Evolutionary conservation across 495 filamentous ascomycete genomes (phyloP).

Genomic region (Ascobolus immersus): DNA sequence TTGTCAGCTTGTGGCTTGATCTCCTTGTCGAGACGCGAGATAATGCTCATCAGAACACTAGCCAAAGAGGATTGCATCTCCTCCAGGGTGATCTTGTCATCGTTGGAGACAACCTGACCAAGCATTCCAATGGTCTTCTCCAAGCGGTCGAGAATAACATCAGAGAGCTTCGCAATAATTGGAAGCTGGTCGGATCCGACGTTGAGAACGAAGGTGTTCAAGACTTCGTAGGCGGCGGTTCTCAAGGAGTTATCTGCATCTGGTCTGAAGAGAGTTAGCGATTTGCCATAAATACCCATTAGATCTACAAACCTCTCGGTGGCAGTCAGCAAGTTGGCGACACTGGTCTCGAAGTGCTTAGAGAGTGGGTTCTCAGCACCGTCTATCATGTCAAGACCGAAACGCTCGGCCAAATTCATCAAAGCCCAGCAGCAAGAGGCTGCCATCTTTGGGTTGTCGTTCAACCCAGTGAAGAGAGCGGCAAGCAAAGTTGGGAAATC

Average conservation of each 20-base stretch:
- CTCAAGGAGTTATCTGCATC: conserved; percentile 82
- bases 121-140: conserved; percentile 81
- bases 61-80: conserved; percentile 93
- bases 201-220: conserved; percentile 77
- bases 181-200: conserved; percentile 62
- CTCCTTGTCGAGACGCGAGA: conserved; percentile 75
- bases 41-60: conserved; percentile 71
- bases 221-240: conserved; percentile 92
- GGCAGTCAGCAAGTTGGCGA: conserved; percentile 56
- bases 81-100: conserved; percentile 79
- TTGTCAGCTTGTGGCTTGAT: conserved; percentile 73
- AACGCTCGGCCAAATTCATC: conserved; percentile 94
- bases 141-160: conserved; percentile 64
- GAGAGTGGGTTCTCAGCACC: conserved; percentile 60
- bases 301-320: conserved; percentile 44
- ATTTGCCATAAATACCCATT: neutral
- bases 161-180: conserved; percentile 54
- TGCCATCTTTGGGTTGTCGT: conserved; percentile 88
- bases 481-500: conserved; percentile 63
- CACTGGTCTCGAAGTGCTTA: conserved; percentile 76
- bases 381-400: conserved; percentile 40
- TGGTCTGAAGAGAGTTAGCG: conserved; percentile 19
- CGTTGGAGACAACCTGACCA: conserved; percentile 79
- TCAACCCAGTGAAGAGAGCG: conserved; percentile 69
- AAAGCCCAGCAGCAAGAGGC: conserved; percentile 95